Conservation (phyloP, 768 basidiomycete genomes). For the Leccinum arenicola region DNA sequence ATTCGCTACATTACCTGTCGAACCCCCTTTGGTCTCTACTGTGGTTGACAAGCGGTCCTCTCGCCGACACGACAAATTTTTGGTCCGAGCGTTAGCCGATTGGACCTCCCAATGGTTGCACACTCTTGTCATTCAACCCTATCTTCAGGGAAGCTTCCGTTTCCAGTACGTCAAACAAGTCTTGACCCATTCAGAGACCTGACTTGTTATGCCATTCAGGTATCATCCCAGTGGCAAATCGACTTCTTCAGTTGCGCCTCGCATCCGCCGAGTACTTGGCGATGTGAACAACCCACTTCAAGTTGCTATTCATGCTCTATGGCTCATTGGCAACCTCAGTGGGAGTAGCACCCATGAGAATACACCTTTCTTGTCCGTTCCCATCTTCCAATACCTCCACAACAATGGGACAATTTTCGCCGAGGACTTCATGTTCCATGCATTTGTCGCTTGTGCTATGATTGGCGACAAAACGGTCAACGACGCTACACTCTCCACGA, state of each 20-base stretch:
- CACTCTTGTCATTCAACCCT: constrained; percentile 22
- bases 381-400: constrained; percentile 30
- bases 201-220: constrained; percentile 10
- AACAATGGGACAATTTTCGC: constrained; percentile 24
- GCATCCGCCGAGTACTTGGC: constrained; percentile 21
- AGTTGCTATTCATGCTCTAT: constrained; percentile 30
- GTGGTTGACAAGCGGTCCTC: background rate
- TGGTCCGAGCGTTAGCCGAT: constrained; percentile 16
- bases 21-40: background rate
- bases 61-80: constrained; percentile 3
- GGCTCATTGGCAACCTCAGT: constrained; percentile 31
- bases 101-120: constrained; percentile 30
- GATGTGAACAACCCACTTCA: constrained; percentile 27
- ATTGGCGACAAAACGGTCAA: constrained; percentile 35
- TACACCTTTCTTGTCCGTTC: constrained; percentile 26
- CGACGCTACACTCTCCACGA: constrained; percentile 30
- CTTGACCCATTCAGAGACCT: background rate
- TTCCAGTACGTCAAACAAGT: constrained; percentile 21
- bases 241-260: constrained; percentile 12
- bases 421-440: constrained; percentile 36
- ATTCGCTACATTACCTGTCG: background rate
- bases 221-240: constrained; percentile 9
- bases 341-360: constrained; percentile 14
- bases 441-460: constrained; percentile 36
- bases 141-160: constrained; percentile 12